Conservation (phyloP, 1,284 basidiomycete genomes). For the Microbotryomycetes sp. region DNA sequence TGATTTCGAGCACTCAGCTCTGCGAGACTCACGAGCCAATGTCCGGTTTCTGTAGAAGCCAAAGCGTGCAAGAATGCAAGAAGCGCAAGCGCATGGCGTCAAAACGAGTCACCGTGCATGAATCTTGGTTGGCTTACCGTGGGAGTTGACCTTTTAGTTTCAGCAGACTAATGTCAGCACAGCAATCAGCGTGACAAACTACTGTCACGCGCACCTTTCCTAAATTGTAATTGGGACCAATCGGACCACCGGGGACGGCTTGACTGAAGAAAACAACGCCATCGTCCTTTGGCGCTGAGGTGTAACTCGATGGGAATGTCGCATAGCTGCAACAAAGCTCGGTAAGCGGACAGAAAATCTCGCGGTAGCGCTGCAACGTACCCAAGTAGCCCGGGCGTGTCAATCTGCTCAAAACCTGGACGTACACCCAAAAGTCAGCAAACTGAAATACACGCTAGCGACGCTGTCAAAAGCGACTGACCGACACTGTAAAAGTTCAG, state of each 20-base stretch:
- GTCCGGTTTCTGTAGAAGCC: background rate
- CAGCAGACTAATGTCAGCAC: too few species aligned
- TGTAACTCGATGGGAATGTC: conserved; percentile 47
- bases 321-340: conserved; percentile 42
- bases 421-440: too few species aligned
- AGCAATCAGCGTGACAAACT: background rate
- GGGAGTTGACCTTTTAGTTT: background rate
- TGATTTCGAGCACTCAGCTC: background rate
- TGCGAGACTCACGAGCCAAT: background rate
- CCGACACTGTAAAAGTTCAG: conserved; percentile 49
- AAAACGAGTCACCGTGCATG: too few species aligned
- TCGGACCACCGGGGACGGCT: background rate
- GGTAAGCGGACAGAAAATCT: too few species aligned
- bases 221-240: background rate
- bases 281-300: conserved; percentile 31
- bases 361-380: too few species aligned
- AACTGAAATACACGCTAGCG: too few species aligned
- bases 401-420: background rate
- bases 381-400: background rate
- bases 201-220: background rate
- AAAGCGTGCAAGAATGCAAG: too few species aligned
- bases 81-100: too few species aligned
- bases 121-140: background rate
- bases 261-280: background rate
- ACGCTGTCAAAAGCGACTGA: too few species aligned